Conservation (phyloP, 2,329 filamentous ascomycete genomes). For the Clonostachys rosea region DNA sequence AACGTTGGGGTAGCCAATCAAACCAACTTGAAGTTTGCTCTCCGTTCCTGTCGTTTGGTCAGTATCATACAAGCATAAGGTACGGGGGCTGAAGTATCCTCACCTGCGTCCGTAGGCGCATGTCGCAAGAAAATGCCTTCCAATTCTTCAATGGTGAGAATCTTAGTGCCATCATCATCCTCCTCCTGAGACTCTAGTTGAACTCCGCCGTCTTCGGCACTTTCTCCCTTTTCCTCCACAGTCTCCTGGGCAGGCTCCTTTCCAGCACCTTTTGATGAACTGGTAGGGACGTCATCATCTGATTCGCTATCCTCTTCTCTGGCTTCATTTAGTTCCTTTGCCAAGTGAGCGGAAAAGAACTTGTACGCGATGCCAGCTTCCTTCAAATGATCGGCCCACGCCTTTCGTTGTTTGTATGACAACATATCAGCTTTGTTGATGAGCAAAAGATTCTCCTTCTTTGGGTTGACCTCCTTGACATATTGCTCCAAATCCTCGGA, state of each 20-base stretch:
- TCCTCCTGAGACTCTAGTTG: constrained; percentile 8
- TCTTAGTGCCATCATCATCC: constrained; percentile 61
- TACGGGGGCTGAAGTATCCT: constrained; percentile 9
- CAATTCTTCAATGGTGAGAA: constrained; percentile 88
- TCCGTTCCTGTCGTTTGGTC: constrained; percentile 28
- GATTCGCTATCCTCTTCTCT: constrained; percentile 46
- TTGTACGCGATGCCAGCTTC: constrained; percentile 79
- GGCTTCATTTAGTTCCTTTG: constrained; percentile 83
- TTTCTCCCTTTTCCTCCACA: constrained; percentile 26
- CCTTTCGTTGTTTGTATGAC: constrained; percentile 74
- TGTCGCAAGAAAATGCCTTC: constrained; percentile 83
- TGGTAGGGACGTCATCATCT: constrained; percentile 4
- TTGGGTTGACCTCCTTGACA: constrained; percentile 84
- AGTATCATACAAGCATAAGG: not conserved
- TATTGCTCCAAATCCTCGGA: constrained; percentile 92
- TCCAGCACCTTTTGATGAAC: constrained; percentile 14
- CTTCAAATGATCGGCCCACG: constrained; percentile 85
- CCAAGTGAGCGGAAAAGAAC: constrained; percentile 92
- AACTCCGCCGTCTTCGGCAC: constrained; percentile 21
- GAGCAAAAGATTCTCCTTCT: constrained; percentile 85
- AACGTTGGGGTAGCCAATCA: constrained; percentile 97
- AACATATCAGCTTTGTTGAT: constrained; percentile 99
- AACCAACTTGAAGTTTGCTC: constrained; percentile 78
- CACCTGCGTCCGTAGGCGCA: constrained; percentile 48
- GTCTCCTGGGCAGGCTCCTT: constrained; percentile 22